Conservation (phyloP, 2,329 filamentous ascomycete genomes). For the Fusarium setosum region DNA sequence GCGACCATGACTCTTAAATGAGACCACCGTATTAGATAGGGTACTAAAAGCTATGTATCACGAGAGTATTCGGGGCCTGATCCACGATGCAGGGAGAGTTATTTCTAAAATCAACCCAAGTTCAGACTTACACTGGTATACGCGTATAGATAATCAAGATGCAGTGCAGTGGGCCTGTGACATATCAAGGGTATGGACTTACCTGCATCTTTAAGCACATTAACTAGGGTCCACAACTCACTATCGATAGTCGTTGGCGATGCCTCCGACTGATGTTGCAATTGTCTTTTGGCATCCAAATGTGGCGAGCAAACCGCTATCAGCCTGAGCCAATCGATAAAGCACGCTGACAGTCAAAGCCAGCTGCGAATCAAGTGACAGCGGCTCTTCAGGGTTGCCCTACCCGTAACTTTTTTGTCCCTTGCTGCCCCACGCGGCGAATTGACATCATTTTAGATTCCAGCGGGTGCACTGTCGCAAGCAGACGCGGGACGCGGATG, state of each 20-base stretch:
- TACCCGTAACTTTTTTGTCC: not conserved
- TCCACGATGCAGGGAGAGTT: no score
- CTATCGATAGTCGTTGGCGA: constrained; percentile 16
- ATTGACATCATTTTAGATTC: constrained; percentile 34
- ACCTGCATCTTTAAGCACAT: constrained; percentile 14
- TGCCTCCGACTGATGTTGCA: not conserved
- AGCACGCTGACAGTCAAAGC: not conserved
- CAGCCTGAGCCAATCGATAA: constrained; percentile 17
- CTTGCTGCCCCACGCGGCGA: constrained; percentile 13
- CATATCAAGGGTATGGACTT: constrained; percentile 27
- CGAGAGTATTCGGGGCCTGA: no score
- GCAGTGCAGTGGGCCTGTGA: constrained; percentile 17
- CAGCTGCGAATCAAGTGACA: constrained; percentile 8
- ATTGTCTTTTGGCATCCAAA: not conserved
- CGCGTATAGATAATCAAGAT: no score
- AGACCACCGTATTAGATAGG: no score
- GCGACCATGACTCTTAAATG: no score
- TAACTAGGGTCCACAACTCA: constrained; percentile 18
- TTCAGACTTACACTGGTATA: no score
- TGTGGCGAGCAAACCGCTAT: constrained; percentile 13
- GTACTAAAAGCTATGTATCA: no score
- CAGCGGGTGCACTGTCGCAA: not conserved
- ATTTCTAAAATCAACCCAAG: no score
- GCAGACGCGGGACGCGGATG: no score
- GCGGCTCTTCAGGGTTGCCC: constrained; percentile 10